Evolutionary conservation across 768 basidiomycete genomes (phyloP), one percentile per base, ranked within the genome.

Genomic region (Naganishia vishniacii): DNA sequence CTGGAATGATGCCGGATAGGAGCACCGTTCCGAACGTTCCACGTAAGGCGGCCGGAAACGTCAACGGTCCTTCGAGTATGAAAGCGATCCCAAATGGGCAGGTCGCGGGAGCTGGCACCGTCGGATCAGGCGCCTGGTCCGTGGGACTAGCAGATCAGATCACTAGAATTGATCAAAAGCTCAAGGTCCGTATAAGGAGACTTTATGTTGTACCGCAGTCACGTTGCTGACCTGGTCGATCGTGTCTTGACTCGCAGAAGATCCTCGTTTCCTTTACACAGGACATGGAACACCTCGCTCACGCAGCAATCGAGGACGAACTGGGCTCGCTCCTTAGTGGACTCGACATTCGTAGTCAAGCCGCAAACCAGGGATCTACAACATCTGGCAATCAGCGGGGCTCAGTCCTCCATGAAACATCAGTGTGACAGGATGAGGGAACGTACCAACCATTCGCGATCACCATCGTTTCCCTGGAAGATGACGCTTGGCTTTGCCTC

Each of bases 201-300:
- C 26, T 23, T 47, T 2, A 12, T 18, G 29, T 23, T 7, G 20
- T 15, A 15, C 15, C 16, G 41, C 28, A 4, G 25, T 20, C 5
- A 6, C 58, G 16, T 3, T 41, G 8, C 37, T 59, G 37, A 44
- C 44, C 11, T 44, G 25, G 8, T 40, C 6, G 34, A 25, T 20
- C 25, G 4, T 32, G n/a, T 5, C 32, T 31, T 41, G 4, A n/a
- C n/a, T n/a, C 3, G 11, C 49, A 67, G 65, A 67, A 67, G 63
- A 29, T 63, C n/a, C 37, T 67, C 13, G 31, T 46, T 40, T 23
- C 41, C 2, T 48, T 67, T 20, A 42, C 65, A 11, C 49, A 56
- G 28, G 65, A 67, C 25, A 59, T 63, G 32, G 65, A 62, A 37
- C 23, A 47, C 13, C 41, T 67, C 37, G 61, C 65, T 15, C 61